phyloP scores from a whole-genome alignment of 305 asterid genomes.

The Caryopteris hybrid region DNA sequence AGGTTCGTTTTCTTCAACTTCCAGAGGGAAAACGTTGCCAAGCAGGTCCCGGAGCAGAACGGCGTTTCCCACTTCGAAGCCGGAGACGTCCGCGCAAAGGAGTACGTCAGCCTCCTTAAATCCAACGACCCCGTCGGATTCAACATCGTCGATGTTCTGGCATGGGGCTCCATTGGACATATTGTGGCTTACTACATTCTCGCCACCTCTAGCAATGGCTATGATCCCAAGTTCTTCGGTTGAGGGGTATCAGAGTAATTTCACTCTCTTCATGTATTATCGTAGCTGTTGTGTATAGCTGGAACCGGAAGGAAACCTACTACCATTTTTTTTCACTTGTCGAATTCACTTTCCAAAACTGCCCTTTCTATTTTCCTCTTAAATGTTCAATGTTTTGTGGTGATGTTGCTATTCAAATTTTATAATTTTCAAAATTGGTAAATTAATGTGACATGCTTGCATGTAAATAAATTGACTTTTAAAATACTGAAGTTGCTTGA shows the following conservation, averaged over 20 bases:
- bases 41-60: slow-evolving; percentile 91
- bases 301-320: background rate
- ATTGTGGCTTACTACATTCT: slow-evolving; percentile 86
- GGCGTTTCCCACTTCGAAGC: slow-evolving; percentile 87
- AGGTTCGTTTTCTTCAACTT: slow-evolving; percentile 90
- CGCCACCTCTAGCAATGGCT: slow-evolving; percentile 91
- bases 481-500: too few relatives aligned
- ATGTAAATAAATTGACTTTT: too few relatives aligned
- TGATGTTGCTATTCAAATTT: too few relatives aligned
- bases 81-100: slow-evolving; percentile 85
- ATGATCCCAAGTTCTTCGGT: slow-evolving; percentile 81
- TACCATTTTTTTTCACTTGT: background rate
- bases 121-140: slow-evolving; percentile 93
- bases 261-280: background rate
- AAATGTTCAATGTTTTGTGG: too few relatives aligned
- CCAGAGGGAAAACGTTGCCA: slow-evolving; percentile 93
- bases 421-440: too few relatives aligned
- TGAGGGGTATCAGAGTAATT: background rate
- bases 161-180: slow-evolving; percentile 97
- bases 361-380: too few relatives aligned
- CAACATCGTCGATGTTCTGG: slow-evolving; percentile 88
- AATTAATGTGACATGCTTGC: too few relatives aligned
- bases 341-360: background rate
- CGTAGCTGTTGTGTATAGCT: slow-evolving; percentile 15
- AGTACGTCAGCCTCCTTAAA: slow-evolving; percentile 81